Percentiles rank a stretch among this genome's conserved stretches.
These are phyloP conservation scores for Penstemon davidsonii DNA, from an alignment of 257 asterid species.

Conservation along the genomic window DNA sequence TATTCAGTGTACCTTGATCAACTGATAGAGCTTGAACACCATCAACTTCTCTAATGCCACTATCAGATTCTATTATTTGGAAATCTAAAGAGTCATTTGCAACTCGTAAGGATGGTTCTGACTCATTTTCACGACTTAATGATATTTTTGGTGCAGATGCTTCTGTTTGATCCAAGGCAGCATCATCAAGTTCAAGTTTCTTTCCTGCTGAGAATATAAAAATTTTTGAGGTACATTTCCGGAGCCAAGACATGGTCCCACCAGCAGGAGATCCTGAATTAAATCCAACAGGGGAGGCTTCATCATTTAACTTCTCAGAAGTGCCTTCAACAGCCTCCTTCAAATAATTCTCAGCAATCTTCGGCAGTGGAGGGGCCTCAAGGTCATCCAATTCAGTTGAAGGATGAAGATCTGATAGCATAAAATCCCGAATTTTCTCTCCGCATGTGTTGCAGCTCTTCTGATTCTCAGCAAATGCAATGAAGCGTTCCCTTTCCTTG, in stretches of 20 bases:
- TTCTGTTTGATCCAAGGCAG: conserved; percentile 39
- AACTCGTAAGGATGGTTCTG: conserved; percentile 42
- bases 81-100: conserved; percentile 59
- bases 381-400: conserved; percentile 44
- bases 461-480: conserved; percentile 70
- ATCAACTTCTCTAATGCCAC: conserved; percentile 43
- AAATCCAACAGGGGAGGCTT: conserved; percentile 44
- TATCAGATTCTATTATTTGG: conserved; percentile 46
- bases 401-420: conserved; percentile 72
- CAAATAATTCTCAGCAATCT: conserved; percentile 60
- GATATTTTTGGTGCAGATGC: conserved; percentile 33
- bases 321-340: conserved; percentile 51
- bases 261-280: conserved; percentile 69
- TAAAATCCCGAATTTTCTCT: conserved; percentile 64
- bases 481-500: conserved; percentile 81
- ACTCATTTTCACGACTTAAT: conserved; percentile 43
- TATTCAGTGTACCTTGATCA: conserved; percentile 39
- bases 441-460: conserved; percentile 70
- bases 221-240: conserved; percentile 81
- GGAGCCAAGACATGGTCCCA: conserved; percentile 85
- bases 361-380: conserved; percentile 68
- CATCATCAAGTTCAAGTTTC: conserved; percentile 53
- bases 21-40: conserved; percentile 47
- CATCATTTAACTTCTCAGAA: conserved; percentile 36
- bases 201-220: conserved; percentile 78